phyloP scores from a whole-genome alignment of 2,329 filamentous ascomycete genomes.

The Arthrobotrys sphaeroides region DNA sequence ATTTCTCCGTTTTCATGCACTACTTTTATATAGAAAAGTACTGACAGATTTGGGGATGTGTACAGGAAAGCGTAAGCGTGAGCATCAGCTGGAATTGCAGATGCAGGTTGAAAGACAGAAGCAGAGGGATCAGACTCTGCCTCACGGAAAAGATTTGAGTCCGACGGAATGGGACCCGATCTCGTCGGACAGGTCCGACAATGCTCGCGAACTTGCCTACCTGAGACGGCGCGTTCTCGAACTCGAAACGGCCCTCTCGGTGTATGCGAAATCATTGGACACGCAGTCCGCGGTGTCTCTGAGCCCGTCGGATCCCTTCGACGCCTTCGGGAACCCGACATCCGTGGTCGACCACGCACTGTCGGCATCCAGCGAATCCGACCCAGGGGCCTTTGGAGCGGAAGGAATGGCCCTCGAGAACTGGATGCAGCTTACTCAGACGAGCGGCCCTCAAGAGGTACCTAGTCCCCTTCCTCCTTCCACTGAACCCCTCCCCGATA shows the following conservation, averaged over 20 bases:
- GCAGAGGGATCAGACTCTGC: constrained; percentile 17
- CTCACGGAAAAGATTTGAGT: constrained; percentile 33
- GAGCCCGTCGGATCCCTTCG: constrained; percentile 35
- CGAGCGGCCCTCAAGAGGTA: constrained; percentile 51
- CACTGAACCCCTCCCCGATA: constrained; percentile 31
- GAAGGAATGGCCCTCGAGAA: constrained; percentile 43
- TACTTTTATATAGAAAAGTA: too few relatives aligned
- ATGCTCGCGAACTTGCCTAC: constrained; percentile 38
- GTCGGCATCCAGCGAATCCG: constrained; percentile 47
- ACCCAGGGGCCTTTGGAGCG: constrained; percentile 44
- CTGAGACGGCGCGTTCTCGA: constrained; percentile 43
- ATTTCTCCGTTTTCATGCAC: not conserved
- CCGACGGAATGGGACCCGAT: constrained; percentile 41
- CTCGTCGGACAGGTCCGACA: constrained; percentile 36
- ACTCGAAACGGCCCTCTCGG: constrained; percentile 39
- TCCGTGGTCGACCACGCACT: constrained; percentile 41
- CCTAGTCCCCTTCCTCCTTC: constrained; percentile 8
- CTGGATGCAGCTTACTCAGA: constrained; percentile 46
- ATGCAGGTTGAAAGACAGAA: constrained; percentile 51
- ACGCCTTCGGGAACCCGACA: constrained; percentile 38
- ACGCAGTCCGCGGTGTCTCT: constrained; percentile 38
- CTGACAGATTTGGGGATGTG: not conserved
- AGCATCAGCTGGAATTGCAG: constrained; percentile 48
- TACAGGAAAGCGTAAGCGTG: constrained; percentile 49
- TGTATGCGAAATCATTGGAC: constrained; percentile 41